Evolutionary conservation across 805 yeast species (phyloP), one percentile per base, ranked within the genome.

Genomic region (Kazachstania viticola): DNA sequence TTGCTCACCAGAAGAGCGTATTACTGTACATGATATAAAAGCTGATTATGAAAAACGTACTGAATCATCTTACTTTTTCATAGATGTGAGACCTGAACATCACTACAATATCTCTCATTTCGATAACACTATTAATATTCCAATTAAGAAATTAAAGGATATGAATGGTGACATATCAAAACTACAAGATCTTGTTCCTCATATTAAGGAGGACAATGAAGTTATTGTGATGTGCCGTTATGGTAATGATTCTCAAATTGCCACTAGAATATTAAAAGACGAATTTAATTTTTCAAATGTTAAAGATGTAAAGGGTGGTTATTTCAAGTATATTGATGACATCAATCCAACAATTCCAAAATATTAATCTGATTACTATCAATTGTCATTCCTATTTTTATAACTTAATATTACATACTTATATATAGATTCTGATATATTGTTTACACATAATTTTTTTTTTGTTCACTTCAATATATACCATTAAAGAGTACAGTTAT

Each of bases 181-280:
- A 27, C 32, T 56, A 26, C 36, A 41, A 31, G 28, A 43, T 2
- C 17, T 34, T 5, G 46, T 61, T n/a, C 60, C 60, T 1, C 26
- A 33, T 3, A 26, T 54, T 2, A 31, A 27, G 4, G 14, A 42
- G 13, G 39, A 42, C 4, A 48, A 52, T 21, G 59, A 58, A 4
- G 51, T 80, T 0, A 68, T 65, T 34, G 79, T 84, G 0, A 62
- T 88, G 14, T 91, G 98, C 55, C 65, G 96, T 21, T 75, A 66
- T 48, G 98, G 98, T 8, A 85, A 83, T 52, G 97, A 91, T 51
- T 87, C 97, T 0, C 85, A 81, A 46, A 54, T 73, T 13, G 93
- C 95, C 0, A 75, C 80, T 1, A 55, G 64, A 34, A 56, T 64
- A 27, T 54, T 87, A 28, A 61, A 67, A 30, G 71, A 69, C 16